Evolutionary conservation across 192 early-diverging fungal species (phyloP).

Genomic region (Entophlyctis helioformis): DNA sequence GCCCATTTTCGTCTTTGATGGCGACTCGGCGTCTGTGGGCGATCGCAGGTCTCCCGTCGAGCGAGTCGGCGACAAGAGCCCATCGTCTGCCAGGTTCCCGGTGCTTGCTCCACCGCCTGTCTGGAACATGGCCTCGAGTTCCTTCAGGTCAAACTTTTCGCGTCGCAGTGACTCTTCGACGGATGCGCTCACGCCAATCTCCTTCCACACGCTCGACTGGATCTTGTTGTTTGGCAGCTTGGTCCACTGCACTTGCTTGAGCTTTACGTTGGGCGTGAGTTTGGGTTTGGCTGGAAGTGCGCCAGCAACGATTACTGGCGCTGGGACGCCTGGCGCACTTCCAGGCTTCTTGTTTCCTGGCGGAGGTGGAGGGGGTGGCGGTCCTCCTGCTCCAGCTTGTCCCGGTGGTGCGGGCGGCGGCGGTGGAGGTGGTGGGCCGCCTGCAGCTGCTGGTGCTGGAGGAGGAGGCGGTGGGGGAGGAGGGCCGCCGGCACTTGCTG

Average conservation of each 20-base stretch:
- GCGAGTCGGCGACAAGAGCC: neutral
- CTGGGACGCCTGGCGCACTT: constrained; percentile 1
- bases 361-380: too few species aligned
- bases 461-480: constrained; percentile 10
- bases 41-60: too few species aligned
- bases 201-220: constrained; percentile 13
- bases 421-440: constrained; percentile 11
- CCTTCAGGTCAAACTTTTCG: constrained; percentile 17
- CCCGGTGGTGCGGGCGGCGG: too few species aligned
- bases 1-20: neutral
- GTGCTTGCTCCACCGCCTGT: neutral
- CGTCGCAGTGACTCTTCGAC: constrained; percentile 13
- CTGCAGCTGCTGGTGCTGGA: constrained; percentile 5
- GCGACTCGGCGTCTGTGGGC: neutral
- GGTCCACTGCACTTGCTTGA: constrained; percentile 13
- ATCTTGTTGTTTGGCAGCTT: constrained; percentile 8
- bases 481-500: neutral
- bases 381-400: too few species aligned
- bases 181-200: constrained; percentile 11
- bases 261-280: constrained; percentile 6
- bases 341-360: constrained; percentile 3
- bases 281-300: constrained; percentile 15
- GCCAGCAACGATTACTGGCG: too few species aligned
- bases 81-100: neutral
- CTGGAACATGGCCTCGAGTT: constrained; percentile 16